A percentile compares a stretch with the other conserved stretches of the same genome.
Conservation (phyloP, 176 grass and related monocot species). For the Cenchrus fungigraminus region DNA sequence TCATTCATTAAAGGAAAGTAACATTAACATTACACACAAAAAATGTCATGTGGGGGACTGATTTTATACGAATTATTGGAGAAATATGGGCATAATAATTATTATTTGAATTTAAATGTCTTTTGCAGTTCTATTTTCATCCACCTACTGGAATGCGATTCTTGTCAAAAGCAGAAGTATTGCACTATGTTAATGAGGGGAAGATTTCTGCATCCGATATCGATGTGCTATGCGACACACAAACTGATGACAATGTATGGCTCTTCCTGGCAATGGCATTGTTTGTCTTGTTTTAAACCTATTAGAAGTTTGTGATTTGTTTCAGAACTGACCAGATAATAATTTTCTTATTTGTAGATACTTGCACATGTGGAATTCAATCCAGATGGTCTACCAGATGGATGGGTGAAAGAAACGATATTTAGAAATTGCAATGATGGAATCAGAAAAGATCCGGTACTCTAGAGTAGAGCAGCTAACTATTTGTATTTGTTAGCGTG, state of each 20-base stretch:
- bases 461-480: not conserved
- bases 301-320: not conserved
- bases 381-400: conserved; percentile 59
- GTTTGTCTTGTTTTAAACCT: conserved; percentile 24
- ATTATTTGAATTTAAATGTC: not conserved
- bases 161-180: conserved; percentile 59
- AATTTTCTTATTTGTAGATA: conserved; percentile 46
- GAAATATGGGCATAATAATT: not conserved
- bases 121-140: conserved; percentile 59
- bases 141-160: conserved; percentile 44
- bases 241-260: conserved; percentile 48
- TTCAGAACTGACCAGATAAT: conserved; percentile 3
- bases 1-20: conserved; percentile 8
- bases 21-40: not conserved
- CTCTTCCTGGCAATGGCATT: not conserved
- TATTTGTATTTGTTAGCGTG: not conserved
- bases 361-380: conserved; percentile 57
- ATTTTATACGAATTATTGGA: not conserved
- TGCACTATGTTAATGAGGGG: conserved; percentile 44
- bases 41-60: not conserved
- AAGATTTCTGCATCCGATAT: conserved; percentile 37
- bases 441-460: conserved; percentile 63
- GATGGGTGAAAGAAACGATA: conserved; percentile 62
- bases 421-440: conserved; percentile 59
- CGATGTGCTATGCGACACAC: conserved; percentile 43